These are phyloP conservation scores for Penicillium sp. DNA, from an alignment of 2,329 filamentous ascomycete genomes.

Conservation along the genomic window DNA sequence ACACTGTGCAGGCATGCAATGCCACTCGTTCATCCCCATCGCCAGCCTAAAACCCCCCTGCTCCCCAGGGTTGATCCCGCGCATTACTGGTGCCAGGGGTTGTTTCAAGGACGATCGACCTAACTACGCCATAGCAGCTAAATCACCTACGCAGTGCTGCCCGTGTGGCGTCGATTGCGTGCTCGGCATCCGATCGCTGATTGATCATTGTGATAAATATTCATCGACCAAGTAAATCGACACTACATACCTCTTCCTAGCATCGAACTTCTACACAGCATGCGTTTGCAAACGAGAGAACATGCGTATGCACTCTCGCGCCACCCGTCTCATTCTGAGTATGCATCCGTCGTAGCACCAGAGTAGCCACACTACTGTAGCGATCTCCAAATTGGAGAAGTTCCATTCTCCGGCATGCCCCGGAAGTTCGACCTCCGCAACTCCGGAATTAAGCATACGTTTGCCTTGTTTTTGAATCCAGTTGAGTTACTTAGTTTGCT, in stretches of 20 bases:
- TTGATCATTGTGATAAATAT: not conserved
- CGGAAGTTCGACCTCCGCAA: constrained; percentile 8
- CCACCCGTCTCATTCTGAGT: not conserved
- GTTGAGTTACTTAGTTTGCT: not conserved
- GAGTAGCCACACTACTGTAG: not conserved
- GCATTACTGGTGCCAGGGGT: constrained; percentile 21
- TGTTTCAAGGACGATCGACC: constrained; percentile 25
- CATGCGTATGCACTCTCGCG: not conserved
- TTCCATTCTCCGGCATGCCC: constrained; percentile 10
- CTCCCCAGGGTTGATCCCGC: constrained; percentile 18
- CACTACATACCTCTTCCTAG: not conserved
- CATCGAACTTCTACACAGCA: not conserved
- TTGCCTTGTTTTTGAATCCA: not conserved
- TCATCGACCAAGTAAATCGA: no score
- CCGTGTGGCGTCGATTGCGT: constrained; percentile 24
- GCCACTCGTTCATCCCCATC: constrained; percentile 2
- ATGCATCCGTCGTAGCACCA: not conserved
- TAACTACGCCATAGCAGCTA: not conserved
- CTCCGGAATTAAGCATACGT: not conserved
- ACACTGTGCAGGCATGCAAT: not conserved
- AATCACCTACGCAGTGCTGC: not conserved
- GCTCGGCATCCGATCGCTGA: constrained; percentile 10
- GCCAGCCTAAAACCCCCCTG: not conserved
- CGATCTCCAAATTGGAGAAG: constrained; percentile 12
- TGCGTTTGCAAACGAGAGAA: not conserved